Conservation (phyloP, 2,329 filamentous ascomycete species). For the Magnaporthiopsis rhizophila region DNA sequence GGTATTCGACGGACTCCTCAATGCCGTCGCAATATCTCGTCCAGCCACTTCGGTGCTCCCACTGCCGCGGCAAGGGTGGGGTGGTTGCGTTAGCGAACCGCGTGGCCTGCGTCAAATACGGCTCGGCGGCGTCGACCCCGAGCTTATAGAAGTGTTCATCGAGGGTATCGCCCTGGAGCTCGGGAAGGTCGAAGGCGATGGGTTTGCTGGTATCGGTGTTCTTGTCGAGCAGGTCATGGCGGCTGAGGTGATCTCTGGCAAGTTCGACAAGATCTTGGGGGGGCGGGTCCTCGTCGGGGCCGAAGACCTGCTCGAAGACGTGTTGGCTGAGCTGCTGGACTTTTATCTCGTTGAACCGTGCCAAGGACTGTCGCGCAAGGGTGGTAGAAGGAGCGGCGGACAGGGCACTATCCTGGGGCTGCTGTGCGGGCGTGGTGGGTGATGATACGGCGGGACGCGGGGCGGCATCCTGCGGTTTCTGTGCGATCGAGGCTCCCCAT, state of each 20-base stretch:
- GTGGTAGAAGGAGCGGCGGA: conserved; percentile 18
- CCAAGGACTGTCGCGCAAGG: conserved; percentile 37
- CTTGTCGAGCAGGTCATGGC: conserved; percentile 85
- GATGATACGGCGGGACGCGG: conserved; percentile 9
- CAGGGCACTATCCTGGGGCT: conserved; percentile 28
- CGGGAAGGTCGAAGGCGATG: conserved; percentile 78
- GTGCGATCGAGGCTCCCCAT: conserved; percentile 34
- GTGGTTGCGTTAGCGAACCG: conserved; percentile 58
- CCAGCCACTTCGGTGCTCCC: conserved; percentile 79
- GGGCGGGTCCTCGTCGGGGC: conserved; percentile 43
- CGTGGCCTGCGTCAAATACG: conserved; percentile 69
- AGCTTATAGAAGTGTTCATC: conserved; percentile 93
- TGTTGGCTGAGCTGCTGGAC: conserved; percentile 87
- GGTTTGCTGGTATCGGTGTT: conserved; percentile 70
- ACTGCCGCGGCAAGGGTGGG: conserved; percentile 56
- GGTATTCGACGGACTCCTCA: conserved; percentile 63
- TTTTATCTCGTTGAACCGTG: conserved; percentile 85
- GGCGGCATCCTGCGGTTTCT: neutral
- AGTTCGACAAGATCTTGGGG: conserved; percentile 69
- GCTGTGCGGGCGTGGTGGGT: conserved; percentile 10
- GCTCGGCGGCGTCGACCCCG: conserved; percentile 78
- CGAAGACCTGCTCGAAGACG: conserved; percentile 79
- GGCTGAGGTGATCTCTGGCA: conserved; percentile 70
- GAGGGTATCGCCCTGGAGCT: conserved; percentile 68
- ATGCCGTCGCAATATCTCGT: conserved; percentile 80